phyloP scores from a whole-genome alignment of 2,329 filamentous ascomycete genomes.

The Diplodia corticola region DNA sequence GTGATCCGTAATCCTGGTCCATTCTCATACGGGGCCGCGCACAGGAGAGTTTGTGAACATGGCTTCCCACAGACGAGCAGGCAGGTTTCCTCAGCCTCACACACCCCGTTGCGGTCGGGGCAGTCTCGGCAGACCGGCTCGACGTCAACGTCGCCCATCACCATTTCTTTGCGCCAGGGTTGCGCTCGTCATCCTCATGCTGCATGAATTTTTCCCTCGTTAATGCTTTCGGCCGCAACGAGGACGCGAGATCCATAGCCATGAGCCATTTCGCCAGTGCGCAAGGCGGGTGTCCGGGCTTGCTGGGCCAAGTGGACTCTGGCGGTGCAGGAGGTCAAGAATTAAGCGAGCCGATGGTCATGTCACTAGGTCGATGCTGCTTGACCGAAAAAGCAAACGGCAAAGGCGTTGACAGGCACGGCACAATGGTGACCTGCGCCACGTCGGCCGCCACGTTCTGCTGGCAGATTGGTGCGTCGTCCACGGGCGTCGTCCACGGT shows the following conservation, averaged over 20 bases:
- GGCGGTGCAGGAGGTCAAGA: conserved; percentile 37
- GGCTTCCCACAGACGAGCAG: conserved; percentile 31
- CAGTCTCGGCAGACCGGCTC: conserved; percentile 27
- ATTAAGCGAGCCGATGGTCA: conserved; percentile 41
- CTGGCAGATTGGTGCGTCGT: conserved; percentile 21
- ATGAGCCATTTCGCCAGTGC: conserved; percentile 42
- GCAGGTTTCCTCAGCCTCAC: conserved; percentile 52
- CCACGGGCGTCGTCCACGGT: too few species aligned
- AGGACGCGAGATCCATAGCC: conserved; percentile 33
- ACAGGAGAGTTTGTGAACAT: not conserved
- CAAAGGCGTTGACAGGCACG: conserved; percentile 38
- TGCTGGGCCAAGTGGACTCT: conserved; percentile 48
- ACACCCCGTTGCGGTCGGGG: conserved; percentile 33
- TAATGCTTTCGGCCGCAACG: conserved; percentile 29
- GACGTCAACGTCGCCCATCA: conserved; percentile 33
- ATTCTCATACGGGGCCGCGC: not conserved
- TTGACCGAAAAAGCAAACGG: conserved; percentile 23
- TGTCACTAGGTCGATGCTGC: conserved; percentile 24
- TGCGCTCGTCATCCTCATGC: conserved; percentile 45
- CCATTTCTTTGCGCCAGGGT: conserved; percentile 40
- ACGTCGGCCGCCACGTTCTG: conserved; percentile 24
- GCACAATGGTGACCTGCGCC: conserved; percentile 23
- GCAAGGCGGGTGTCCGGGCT: conserved; percentile 42
- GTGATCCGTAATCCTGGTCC: not conserved
- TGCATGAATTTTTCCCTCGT: conserved; percentile 48